Percentiles rank a stretch among this genome's conserved stretches.
Conservation (phyloP, 202 grass and related monocot genomes). For the Cymbopogon flexuosus region DNA sequence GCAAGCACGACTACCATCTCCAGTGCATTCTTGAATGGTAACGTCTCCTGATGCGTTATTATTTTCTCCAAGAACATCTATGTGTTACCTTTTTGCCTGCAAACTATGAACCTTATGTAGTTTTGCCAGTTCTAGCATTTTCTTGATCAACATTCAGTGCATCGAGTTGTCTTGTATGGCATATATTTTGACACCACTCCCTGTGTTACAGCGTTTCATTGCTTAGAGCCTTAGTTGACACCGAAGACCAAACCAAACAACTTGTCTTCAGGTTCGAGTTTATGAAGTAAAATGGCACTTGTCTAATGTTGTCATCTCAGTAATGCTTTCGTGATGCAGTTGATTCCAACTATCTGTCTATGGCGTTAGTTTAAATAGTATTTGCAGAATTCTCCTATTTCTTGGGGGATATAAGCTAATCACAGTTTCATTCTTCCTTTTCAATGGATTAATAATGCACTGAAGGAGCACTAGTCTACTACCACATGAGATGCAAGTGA, state of each 20-base stretch:
- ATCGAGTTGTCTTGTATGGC: neutral
- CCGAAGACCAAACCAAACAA: neutral
- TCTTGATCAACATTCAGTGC: neutral
- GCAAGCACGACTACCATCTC: constrained; percentile 81
- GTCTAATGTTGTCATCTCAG: neutral
- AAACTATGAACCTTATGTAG: neutral
- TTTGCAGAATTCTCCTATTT: neutral
- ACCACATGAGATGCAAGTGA: neutral
- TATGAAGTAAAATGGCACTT: neutral
- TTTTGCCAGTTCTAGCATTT: neutral
- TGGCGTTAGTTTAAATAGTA: neutral
- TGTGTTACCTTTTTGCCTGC: neutral
- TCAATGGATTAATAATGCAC: neutral
- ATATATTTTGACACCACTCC: neutral
- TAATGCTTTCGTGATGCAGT: neutral
- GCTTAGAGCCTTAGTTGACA: neutral
- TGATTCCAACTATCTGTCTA: neutral
- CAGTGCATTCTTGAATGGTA: constrained; percentile 96
- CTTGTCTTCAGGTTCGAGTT: neutral
- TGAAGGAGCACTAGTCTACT: neutral
- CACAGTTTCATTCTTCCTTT: neutral
- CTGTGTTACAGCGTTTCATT: neutral
- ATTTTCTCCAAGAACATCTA: neutral
- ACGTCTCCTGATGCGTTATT: neutral
- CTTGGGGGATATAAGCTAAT: neutral